Evolutionary conservation across 192 early-diverging fungal species (phyloP).

Genomic region (Lobosporangium transversale): DNA sequence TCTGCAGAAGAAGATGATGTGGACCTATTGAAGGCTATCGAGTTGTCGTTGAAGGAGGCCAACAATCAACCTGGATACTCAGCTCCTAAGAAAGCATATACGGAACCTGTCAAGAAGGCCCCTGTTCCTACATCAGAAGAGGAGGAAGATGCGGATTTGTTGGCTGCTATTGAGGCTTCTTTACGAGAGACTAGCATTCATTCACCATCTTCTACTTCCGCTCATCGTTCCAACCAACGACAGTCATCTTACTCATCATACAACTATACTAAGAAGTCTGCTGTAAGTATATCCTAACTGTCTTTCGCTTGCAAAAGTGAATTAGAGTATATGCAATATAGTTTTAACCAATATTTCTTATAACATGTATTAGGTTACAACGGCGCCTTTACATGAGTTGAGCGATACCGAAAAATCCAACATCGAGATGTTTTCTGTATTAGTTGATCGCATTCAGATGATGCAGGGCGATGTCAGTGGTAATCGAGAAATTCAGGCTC

Average conservation of each 20-base stretch:
- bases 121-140: constrained; percentile 54
- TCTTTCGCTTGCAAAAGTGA: too few species aligned
- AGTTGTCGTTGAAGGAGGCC: constrained; percentile 85
- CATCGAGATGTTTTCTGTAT: constrained; percentile 87
- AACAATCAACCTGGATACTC: constrained; percentile 65
- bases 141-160: constrained; percentile 75
- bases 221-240: constrained; percentile 22
- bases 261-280: constrained; percentile 41
- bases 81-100: constrained; percentile 26
- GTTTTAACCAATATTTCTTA: too few species aligned
- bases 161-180: constrained; percentile 83
- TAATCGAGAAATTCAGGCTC: constrained; percentile 82
- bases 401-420: constrained; percentile 87
- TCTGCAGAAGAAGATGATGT: constrained; percentile 76
- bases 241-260: constrained; percentile 42
- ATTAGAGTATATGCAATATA: too few species aligned
- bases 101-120: constrained; percentile 18
- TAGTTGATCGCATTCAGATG: constrained; percentile 83
- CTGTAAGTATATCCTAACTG: too few species aligned
- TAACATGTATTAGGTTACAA: constrained; percentile 22
- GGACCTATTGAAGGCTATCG: constrained; percentile 93
- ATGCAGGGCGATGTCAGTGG: constrained; percentile 80
- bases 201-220: constrained; percentile 17
- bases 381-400: constrained; percentile 68
- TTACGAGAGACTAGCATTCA: constrained; percentile 68